Base-by-base conservation (phyloP, 306 rosid species). In the Mucuna pruriens region DNA sequence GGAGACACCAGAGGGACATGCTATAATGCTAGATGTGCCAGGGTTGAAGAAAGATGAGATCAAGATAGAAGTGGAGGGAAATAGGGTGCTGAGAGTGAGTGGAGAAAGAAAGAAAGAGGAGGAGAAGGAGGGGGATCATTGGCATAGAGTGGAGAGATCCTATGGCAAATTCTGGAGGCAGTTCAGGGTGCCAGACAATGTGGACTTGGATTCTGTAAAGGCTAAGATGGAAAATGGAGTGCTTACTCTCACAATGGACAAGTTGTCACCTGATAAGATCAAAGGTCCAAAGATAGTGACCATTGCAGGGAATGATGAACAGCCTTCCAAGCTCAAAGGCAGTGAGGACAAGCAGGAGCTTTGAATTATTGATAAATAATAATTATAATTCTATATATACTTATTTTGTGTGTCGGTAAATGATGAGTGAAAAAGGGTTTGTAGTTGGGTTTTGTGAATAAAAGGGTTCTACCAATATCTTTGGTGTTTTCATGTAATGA, bases 101-200 rank as follows among this genome's bases (percentile, higher is more conserved):
- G 95, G 91, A 54, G 95, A 87, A 63, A 86, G 92, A 86, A 87
- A 82, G 84, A 85, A 78, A 25, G 92, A 91, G 38, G 85, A 82
- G 55, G 87, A 84, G 71, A 76, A 83, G 69, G 84, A 84, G 62
- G 91, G 90, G 38, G 89, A 89, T 66, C 91, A 83, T 6, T 89
- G 92, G 92, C 95, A 91, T 61, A 78, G 91, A 10, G 69, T 87
- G 42, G 92, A 91, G 79, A 85, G 91, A 44, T 84, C 89, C 3
- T 86, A 78, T 42, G 93, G 91, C 9, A 91, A 87, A 63, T 91
- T 91, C 80, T 89, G 91, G 89, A 89, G 93, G 79, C 91, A 83
- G 78, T 91, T 91, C 29, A 79, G 74, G 80, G 2, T 91, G 65
- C 95, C 95, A 4, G 85, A 84, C 0, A 82, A 89, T 54, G 90